Percentiles rank a stretch among this genome's conserved stretches.
Evolutionary conservation across 257 asterid species (phyloP).

Genomic region (Plantago ovata): DNA sequence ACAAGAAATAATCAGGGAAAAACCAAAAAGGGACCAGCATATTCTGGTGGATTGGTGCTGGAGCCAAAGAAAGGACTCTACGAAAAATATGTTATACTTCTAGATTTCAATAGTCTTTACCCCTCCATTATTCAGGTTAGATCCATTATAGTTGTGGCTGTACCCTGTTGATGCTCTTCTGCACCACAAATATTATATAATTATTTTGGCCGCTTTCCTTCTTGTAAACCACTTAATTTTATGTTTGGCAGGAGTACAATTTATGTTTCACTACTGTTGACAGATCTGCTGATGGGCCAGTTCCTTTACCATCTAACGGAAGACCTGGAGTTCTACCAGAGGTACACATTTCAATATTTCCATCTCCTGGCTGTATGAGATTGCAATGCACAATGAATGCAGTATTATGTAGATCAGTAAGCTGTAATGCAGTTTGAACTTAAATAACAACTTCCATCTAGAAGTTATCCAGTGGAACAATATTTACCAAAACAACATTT

Average conservation of each 20-base stretch:
- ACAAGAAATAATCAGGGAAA: slow-evolving; percentile 47
- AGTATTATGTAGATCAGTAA: background rate
- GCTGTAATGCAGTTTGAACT: background rate
- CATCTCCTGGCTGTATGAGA: slow-evolving; percentile 3
- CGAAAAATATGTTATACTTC: slow-evolving; percentile 85
- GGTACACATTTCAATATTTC: slow-evolving; percentile 42
- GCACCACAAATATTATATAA: background rate
- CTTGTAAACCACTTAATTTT: slow-evolving; percentile 6
- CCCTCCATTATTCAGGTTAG: slow-evolving; percentile 97
- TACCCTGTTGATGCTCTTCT: background rate
- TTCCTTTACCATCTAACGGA: slow-evolving; percentile 69
- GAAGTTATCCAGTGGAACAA: background rate
- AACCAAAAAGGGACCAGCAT: slow-evolving; percentile 82
- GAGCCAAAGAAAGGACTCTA: slow-evolving; percentile 96
- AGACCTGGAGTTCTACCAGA: slow-evolving; percentile 82
- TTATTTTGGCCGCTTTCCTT: slow-evolving; percentile 10
- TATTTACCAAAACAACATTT: background rate
- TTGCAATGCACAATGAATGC: background rate
- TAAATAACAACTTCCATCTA: background rate
- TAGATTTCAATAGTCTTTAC: slow-evolving; percentile 99
- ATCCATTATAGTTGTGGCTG: slow-evolving; percentile 11
- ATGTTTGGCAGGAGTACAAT: slow-evolving; percentile 77
- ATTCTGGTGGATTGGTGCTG: slow-evolving; percentile 92
- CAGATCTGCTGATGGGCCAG: slow-evolving; percentile 59
- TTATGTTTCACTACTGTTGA: slow-evolving; percentile 97